Evolutionary conservation across 2,329 filamentous ascomycete species (phyloP).

Genomic region (Alternaria gansuensis): DNA sequence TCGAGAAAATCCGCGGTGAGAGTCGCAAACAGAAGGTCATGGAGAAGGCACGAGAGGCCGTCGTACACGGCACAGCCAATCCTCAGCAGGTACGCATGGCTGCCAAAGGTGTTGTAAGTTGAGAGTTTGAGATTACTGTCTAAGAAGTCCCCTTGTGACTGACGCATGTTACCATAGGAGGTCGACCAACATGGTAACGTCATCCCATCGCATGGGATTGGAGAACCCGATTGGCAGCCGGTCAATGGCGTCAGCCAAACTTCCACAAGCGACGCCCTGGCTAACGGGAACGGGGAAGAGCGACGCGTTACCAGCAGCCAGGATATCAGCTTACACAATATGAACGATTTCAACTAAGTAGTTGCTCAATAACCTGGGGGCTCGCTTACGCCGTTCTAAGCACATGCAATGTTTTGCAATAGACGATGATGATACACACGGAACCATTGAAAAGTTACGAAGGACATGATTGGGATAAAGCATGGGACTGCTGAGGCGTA

Average conservation of each 20-base stretch:
- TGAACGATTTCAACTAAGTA: conserved; percentile 51
- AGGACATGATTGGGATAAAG: conserved; percentile 9
- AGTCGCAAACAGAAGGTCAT: conserved; percentile 72
- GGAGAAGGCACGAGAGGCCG: conserved; percentile 70
- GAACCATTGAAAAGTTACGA: conserved; percentile 16
- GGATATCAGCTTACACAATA: conserved; percentile 70
- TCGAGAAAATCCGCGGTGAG: conserved; percentile 76
- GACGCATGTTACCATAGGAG: conserved; percentile 39
- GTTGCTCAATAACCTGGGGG: not conserved
- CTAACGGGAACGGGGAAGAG: conserved; percentile 34
- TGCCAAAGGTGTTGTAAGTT: conserved; percentile 64
- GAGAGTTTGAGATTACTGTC: not conserved
- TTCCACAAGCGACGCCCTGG: conserved; percentile 28
- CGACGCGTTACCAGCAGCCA: conserved; percentile 57
- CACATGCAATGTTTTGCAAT: not conserved
- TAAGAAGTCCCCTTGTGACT: conserved; percentile 9
- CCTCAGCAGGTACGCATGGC: conserved; percentile 69
- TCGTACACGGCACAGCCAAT: conserved; percentile 69
- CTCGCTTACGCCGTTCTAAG: not conserved
- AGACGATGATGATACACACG: conserved; percentile 9
- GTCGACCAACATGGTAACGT: conserved; percentile 66
- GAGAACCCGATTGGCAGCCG: conserved; percentile 38
- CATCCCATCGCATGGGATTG: conserved; percentile 58
- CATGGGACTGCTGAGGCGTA: conserved; percentile 7
- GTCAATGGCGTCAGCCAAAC: conserved; percentile 32